These are phyloP conservation scores for Carex myosuroides DNA, from an alignment of 176 grass and related monocot species.

Conservation along the genomic window DNA sequence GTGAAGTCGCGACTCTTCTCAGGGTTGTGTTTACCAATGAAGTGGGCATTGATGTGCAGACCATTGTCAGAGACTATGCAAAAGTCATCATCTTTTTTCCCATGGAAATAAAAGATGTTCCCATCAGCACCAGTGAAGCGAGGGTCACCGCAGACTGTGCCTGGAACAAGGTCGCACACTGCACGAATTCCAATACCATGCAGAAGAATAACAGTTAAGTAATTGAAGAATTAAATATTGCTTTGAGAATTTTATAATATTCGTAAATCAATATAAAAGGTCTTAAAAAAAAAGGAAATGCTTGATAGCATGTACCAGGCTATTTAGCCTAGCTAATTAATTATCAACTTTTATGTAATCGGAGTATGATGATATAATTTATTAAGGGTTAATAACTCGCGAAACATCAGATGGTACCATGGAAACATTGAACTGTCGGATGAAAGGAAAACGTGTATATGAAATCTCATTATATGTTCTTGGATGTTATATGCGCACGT, in stretches of 20 bases:
- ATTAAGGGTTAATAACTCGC: neutral
- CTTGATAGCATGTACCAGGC: neutral
- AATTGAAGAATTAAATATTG: neutral
- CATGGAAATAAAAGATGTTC: slow-evolving; percentile 72
- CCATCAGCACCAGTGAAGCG: slow-evolving; percentile 58
- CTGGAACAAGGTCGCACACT: slow-evolving; percentile 36
- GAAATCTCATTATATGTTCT: neutral
- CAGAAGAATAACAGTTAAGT: neutral
- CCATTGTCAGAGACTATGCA: slow-evolving; percentile 40
- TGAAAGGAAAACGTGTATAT: neutral
- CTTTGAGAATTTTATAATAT: neutral
- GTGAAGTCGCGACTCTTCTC: slow-evolving; percentile 44
- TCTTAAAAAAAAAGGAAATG: neutral
- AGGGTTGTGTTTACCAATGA: slow-evolving; percentile 46
- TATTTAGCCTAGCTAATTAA: neutral
- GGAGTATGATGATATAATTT: neutral
- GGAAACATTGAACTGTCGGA: neutral
- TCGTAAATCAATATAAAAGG: neutral
- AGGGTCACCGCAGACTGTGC: slow-evolving; percentile 41
- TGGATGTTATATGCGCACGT: neutral
- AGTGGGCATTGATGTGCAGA: slow-evolving; percentile 33
- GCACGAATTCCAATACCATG: neutral
- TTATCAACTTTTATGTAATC: neutral
- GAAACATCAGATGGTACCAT: neutral
- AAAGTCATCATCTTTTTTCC: slow-evolving; percentile 44